A percentile compares a stretch with the other conserved stretches of the same genome.
phyloP scores from a whole-genome alignment of 1,284 basidiomycete genomes.

The Moniliophthora roreri region DNA sequence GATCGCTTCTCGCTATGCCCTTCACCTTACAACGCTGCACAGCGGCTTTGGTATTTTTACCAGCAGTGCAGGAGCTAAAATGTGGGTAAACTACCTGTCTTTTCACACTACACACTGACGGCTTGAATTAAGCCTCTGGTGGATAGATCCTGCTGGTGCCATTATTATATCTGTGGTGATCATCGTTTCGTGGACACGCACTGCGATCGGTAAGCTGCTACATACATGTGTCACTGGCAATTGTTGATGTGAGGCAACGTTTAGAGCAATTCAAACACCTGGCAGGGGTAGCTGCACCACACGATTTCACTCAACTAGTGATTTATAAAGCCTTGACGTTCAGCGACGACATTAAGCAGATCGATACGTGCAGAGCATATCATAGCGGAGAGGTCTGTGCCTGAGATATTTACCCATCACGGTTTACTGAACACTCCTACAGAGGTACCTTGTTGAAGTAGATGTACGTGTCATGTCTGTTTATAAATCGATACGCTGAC shows the following conservation, averaged over 20 bases:
- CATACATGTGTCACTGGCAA: conserved; percentile 8
- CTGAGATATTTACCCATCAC: too few relatives aligned
- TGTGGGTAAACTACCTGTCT: too few relatives aligned
- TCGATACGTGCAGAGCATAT: conserved; percentile 90
- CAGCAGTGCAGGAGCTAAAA: conserved; percentile 86
- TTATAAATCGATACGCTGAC: conserved; percentile 1
- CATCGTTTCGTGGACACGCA: conserved; percentile 3
- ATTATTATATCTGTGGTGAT: conserved; percentile 56
- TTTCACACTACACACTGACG: too few relatives aligned
- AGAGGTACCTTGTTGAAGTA: conserved; percentile 6
- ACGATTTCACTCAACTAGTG: conserved; percentile 88
- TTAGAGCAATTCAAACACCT: conserved; percentile 82
- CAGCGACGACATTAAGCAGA: conserved; percentile 78
- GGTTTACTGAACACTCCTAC: too few relatives aligned
- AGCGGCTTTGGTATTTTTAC: conserved; percentile 73
- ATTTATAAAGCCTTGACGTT: conserved; percentile 94
- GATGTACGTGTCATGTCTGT: conserved; percentile 40
- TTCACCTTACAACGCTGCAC: not conserved
- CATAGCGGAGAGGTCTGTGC: conserved; percentile 34
- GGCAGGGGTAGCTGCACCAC: conserved; percentile 88
- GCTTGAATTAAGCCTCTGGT: too few relatives aligned
- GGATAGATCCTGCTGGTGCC: conserved; percentile 84
- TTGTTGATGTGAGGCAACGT: conserved; percentile 78
- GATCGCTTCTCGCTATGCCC: conserved; percentile 15
- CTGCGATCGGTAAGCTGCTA: not conserved